Percentiles rank a stretch among this genome's conserved stretches.
Evolutionary conservation across 345 rosid species (phyloP).

Genomic region (Corymbia maculata): DNA sequence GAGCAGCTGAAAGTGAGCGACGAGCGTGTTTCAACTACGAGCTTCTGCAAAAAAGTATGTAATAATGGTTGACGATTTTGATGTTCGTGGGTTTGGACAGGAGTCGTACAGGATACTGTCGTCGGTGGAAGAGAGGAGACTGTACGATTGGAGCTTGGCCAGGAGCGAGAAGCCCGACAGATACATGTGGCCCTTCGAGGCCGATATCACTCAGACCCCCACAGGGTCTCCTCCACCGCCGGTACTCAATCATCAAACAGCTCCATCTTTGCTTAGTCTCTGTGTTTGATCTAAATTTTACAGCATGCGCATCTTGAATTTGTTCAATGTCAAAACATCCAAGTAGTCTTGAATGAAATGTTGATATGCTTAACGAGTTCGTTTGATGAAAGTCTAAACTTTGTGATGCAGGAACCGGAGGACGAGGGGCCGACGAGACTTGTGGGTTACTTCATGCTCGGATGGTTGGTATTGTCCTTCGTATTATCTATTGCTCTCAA

Average conservation of each 20-base stretch:
- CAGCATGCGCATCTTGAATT: neutral
- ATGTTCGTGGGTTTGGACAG: slow-evolving; percentile 6
- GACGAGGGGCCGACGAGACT: slow-evolving; percentile 61
- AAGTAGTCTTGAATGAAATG: neutral
- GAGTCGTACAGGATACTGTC: slow-evolving; percentile 66
- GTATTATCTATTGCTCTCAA: slow-evolving; percentile 47
- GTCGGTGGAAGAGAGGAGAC: slow-evolving; percentile 57
- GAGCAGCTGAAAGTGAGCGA: slow-evolving; percentile 43
- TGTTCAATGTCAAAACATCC: neutral
- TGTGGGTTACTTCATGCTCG: slow-evolving; percentile 65
- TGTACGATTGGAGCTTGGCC: slow-evolving; percentile 92
- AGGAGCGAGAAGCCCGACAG: slow-evolving; percentile 46
- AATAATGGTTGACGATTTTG: neutral
- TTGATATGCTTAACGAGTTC: neutral
- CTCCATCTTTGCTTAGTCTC: neutral
- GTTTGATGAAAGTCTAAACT: neutral
- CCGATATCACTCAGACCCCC: slow-evolving; percentile 34
- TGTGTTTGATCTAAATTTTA: neutral
- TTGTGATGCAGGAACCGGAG: slow-evolving; percentile 50
- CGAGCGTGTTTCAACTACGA: neutral
- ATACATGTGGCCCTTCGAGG: slow-evolving; percentile 76
- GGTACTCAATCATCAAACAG: slow-evolving; percentile 2
- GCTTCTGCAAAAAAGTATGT: neutral
- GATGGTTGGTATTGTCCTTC: slow-evolving; percentile 53
- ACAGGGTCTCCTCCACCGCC: slow-evolving; percentile 45